phyloP scores from a whole-genome alignment of 1,139 yeast genomes.

The Hanseniaspora uvarum region DNA sequence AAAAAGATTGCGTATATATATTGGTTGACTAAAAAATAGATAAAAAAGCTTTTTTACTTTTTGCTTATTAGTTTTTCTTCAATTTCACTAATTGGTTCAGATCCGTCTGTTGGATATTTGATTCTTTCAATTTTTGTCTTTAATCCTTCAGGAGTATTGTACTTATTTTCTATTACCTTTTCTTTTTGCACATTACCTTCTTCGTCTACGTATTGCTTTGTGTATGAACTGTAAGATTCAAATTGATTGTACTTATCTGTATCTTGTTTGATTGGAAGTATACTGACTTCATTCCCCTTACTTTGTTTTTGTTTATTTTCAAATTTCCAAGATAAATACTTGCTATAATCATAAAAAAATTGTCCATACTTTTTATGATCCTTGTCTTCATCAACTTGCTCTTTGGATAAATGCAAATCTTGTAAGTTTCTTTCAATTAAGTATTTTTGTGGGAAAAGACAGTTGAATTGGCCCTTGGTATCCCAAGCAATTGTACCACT shows the following conservation, averaged over 20 bases:
- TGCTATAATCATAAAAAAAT: conserved; percentile 55
- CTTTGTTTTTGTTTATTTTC: conserved; percentile 22
- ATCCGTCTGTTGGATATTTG: conserved; percentile 9
- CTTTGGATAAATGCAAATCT: conserved; percentile 38
- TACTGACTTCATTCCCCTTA: conserved; percentile 24
- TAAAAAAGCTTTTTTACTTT: not conserved
- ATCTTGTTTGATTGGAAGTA: not conserved
- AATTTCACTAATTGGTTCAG: conserved; percentile 5
- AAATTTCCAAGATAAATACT: conserved; percentile 53
- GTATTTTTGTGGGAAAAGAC: conserved; percentile 59
- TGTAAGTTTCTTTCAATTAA: conserved; percentile 31
- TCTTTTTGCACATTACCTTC: conserved; percentile 6
- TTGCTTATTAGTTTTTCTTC: conserved; percentile 11
- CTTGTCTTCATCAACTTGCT: conserved; percentile 36
- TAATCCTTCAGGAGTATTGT: conserved; percentile 11
- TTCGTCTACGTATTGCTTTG: conserved; percentile 4
- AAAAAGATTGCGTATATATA: not conserved
- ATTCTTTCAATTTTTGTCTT: conserved; percentile 5
- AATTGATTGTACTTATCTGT: not conserved
- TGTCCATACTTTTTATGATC: conserved; percentile 33
- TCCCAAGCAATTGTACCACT: conserved; percentile 75
- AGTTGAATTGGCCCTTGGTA: conserved; percentile 71
- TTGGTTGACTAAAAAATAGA: not conserved
- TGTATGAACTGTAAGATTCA: conserved; percentile 7
- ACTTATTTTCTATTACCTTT: conserved; percentile 2